Evolutionary conservation across 2,329 filamentous ascomycete genomes (phyloP), one percentile per base, ranked within the genome.

Genomic region (Fusarium coicis): DNA sequence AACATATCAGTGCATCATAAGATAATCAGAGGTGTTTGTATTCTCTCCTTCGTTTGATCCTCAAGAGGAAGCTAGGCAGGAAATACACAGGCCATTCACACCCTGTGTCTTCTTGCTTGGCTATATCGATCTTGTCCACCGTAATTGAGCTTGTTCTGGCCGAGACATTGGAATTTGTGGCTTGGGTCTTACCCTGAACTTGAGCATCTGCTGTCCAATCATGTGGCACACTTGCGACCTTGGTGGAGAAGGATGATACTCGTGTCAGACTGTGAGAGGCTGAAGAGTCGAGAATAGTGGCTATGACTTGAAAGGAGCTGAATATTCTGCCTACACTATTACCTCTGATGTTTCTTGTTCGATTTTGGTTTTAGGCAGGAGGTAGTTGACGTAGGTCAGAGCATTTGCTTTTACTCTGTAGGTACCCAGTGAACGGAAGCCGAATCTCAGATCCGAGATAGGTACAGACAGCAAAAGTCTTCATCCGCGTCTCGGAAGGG

Each of bases 231-330:
- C 66, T 66, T 54, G 43, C 58, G 55, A 58, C 52, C 47, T 59
- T 57, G 40, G 72, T 74, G 73, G 63, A 63, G 70, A 72, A 56
- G 36, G 46, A 47, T 56, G 30, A 69, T 58, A 75, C 69, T 80
- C 79, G 79, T 80, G 79, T 80, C 79, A 74, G 68, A 54, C 77
- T 79, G 70, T 80, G 78, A 80, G 78, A 80, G 79, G 79, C 75
- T 73, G 67, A 69, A 53, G 40, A 55, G 60, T 42, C n/a, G 36
- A 63, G 55, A 56, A 64, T 65, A 68, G 74, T 70, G 74, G 64
- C 74, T 76, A 55, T 63, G 65, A 63, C 43, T 56, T 47, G 54
- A 61, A 60, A 63, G 50, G 60, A 58, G 65, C 66, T 73, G 60
- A 52, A 53, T 52, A 39, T 21, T 14, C 32, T 9, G 11, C 23